Evolutionary conservation across 2,329 filamentous ascomycete species (phyloP), one percentile per base, ranked within the genome.

Genomic region (Trichoderma aggressivum): DNA sequence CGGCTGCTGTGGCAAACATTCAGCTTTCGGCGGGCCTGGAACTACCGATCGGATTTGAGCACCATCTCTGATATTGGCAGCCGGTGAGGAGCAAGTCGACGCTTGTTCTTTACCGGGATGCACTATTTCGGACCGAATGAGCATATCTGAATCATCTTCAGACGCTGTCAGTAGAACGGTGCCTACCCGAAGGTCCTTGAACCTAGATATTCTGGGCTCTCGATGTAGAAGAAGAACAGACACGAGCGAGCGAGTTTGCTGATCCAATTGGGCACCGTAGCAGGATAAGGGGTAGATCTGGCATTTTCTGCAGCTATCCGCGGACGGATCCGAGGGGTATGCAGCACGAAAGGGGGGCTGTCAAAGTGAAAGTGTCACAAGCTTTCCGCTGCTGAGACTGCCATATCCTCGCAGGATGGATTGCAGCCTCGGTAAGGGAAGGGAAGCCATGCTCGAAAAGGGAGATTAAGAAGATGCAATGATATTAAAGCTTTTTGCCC

Each of bases 401-500:
- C 30, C 24, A 53, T 55, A 34, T 36, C 28, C 59, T 68, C 36
- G 47, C 24, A 59, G 18, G 14, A 18, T n/a, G 34, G 12, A 16
- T 8, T 59, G 64, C 28, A 67, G 39, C 64, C 64, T 67, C 64
- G 36, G 53, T 43, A 26, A 34, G 11, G n/a, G 55, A 30, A 2
- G 36, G 11, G 39, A 32, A 26, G 55, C 26, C 53, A 39, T 50
- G 55, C 14, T 18, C 36, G 34, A 32, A 56, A 34, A 14, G 53
- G 26, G 24, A 34, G 1, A 59, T 47, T 59, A 70, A 63, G 24
- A 66, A 71, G 56, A 70, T 58, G 60, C 65, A 72, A 63, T 62
- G 56, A 72, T 70, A 72, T 70, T 70, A 72, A 53, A 69, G 56
- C 26, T 43, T 72, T 73, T 71, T 60, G 60, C 63, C 70, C 36